Conservation (phyloP, 495 filamentous ascomycete genomes). For the Choiromyces venosus region DNA sequence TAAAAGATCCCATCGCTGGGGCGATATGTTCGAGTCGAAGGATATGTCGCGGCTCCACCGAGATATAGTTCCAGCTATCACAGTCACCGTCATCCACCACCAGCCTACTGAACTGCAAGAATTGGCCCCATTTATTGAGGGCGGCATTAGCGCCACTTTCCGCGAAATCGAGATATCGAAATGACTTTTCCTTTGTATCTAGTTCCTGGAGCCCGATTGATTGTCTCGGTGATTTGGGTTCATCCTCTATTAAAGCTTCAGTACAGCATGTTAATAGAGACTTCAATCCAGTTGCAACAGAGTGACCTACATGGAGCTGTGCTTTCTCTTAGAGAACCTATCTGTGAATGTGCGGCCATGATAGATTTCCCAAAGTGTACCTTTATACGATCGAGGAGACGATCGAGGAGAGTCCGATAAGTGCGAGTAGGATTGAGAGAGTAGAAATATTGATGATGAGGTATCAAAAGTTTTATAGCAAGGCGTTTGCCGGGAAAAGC, state of each 20-base stretch:
- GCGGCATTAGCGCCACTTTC: background rate
- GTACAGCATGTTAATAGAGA: background rate
- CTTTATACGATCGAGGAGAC: background rate
- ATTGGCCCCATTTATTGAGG: background rate
- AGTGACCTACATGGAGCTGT: background rate
- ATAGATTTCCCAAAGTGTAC: background rate
- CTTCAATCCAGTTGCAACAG: background rate
- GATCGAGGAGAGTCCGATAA: no score
- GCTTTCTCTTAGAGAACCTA: background rate
- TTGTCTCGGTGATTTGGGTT: background rate
- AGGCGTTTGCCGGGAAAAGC: background rate
- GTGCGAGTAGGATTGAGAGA: background rate
- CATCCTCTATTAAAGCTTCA: background rate
- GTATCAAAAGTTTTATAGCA: background rate
- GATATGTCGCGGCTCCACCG: background rate
- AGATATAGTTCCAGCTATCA: background rate
- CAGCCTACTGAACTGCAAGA: background rate
- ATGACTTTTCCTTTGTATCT: background rate
- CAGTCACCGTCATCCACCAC: background rate
- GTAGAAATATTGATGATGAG: background rate
- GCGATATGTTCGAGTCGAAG: background rate
- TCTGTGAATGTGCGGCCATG: background rate
- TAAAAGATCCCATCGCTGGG: background rate
- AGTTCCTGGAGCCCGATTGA: background rate
- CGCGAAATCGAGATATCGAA: conserved; percentile 2